A percentile compares a stretch with the other conserved stretches of the same genome.
These are phyloP conservation scores for Fusarium domesticum DNA, from an alignment of 2,329 filamentous ascomycete genomes.

Conservation along the genomic window DNA sequence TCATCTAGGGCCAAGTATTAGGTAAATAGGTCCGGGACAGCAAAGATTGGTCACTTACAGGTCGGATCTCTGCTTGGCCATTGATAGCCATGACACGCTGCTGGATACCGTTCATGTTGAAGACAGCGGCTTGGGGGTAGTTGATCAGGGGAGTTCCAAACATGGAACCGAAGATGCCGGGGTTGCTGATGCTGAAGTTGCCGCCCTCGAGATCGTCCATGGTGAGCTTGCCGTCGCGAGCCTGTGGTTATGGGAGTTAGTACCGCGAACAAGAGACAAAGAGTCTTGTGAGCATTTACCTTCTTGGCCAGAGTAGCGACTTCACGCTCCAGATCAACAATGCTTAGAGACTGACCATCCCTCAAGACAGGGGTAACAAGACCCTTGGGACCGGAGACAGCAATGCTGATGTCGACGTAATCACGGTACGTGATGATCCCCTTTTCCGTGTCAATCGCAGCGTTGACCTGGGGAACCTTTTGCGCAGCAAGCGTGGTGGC, in stretches of 20 bases:
- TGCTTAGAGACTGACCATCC: slow-evolving; percentile 53
- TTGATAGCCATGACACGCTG: slow-evolving; percentile 55
- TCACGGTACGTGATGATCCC: slow-evolving; percentile 57
- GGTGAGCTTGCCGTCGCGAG: slow-evolving; percentile 71
- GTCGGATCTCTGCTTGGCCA: slow-evolving; percentile 46
- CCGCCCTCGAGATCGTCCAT: slow-evolving; percentile 74
- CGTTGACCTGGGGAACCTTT: slow-evolving; percentile 70
- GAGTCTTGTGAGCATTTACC: slow-evolving; percentile 46
- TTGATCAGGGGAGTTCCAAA: slow-evolving; percentile 69
- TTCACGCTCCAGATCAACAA: slow-evolving; percentile 46
- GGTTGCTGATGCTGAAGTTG: slow-evolving; percentile 76
- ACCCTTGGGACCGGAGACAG: slow-evolving; percentile 67
- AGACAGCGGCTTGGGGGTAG: slow-evolving; percentile 64
- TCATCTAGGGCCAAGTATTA: slow-evolving; percentile 33
- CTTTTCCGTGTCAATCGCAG: slow-evolving; percentile 54
- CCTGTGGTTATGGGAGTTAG: slow-evolving; percentile 35
- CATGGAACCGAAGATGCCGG: slow-evolving; percentile 64
- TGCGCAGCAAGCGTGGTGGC: slow-evolving; percentile 63
- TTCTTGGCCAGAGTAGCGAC: slow-evolving; percentile 62
- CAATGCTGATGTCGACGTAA: slow-evolving; percentile 71
- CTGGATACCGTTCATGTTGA: slow-evolving; percentile 59
- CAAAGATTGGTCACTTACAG: slow-evolving; percentile 15
- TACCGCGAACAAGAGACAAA: too few species aligned
- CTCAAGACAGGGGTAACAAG: slow-evolving; percentile 75
- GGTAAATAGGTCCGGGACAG: too few species aligned